Conservation (phyloP, 1,139 yeast species). For the Lodderomyces jiufengensis region DNA sequence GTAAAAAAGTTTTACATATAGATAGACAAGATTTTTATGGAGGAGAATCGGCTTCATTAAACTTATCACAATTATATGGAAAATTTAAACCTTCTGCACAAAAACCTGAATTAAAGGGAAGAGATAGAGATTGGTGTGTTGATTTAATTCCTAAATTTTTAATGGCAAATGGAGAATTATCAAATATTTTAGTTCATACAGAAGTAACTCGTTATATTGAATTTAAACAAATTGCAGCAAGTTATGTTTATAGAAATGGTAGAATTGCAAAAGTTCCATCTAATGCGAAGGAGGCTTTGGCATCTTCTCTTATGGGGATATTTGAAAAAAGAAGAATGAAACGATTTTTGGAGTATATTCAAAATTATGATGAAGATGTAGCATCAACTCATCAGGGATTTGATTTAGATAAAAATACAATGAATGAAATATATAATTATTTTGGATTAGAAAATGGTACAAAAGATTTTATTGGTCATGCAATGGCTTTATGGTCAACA, state of each 20-base stretch:
- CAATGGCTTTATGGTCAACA: slow-evolving; percentile 96
- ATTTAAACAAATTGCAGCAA: slow-evolving; percentile 92
- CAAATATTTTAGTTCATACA: slow-evolving; percentile 91
- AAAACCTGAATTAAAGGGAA: slow-evolving; percentile 73
- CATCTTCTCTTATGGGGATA: slow-evolving; percentile 90
- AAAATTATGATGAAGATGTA: slow-evolving; percentile 76
- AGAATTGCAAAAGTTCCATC: slow-evolving; percentile 94
- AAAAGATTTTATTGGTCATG: slow-evolving; percentile 94
- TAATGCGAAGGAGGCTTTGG: slow-evolving; percentile 84
- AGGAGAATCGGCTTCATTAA: slow-evolving; percentile 69
- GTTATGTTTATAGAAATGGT: slow-evolving; percentile 89
- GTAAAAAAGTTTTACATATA: slow-evolving; percentile 89
- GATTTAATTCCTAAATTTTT: slow-evolving; percentile 95
- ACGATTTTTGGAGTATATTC: slow-evolving; percentile 83
- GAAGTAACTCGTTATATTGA: slow-evolving; percentile 95
- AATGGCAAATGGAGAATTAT: slow-evolving; percentile 97
- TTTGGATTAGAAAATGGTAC: slow-evolving; percentile 93
- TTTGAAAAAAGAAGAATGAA: slow-evolving; percentile 96
- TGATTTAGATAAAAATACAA: slow-evolving; percentile 81
- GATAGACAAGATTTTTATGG: slow-evolving; percentile 98
- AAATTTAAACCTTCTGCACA: slow-evolving; percentile 70
- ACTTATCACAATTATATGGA: slow-evolving; percentile 58
- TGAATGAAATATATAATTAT: slow-evolving; percentile 86
- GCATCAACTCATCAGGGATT: slow-evolving; percentile 80
- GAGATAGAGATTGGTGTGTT: slow-evolving; percentile 97